Evolutionary conservation across 805 yeast genomes (phyloP).

Genomic region (Starmerella tilneyi): DNA sequence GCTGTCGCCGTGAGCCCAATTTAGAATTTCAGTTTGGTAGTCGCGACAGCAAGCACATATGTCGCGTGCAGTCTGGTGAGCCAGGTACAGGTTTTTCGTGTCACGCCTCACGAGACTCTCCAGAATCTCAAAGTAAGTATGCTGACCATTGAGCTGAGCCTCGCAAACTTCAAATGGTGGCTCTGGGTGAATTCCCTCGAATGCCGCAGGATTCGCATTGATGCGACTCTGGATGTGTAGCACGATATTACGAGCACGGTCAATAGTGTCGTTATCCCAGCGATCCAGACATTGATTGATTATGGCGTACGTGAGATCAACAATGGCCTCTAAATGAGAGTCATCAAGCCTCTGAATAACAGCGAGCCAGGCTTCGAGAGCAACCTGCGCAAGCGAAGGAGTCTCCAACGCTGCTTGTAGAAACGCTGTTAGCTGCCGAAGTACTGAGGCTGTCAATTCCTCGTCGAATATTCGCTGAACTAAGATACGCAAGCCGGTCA

Average conservation of each 20-base stretch:
- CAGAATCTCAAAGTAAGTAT: slow-evolving; percentile 14
- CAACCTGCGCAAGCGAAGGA: slow-evolving; percentile 46
- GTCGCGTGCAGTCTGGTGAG: slow-evolving; percentile 23
- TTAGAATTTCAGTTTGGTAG: slow-evolving; percentile 10
- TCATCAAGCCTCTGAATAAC: slow-evolving; percentile 48
- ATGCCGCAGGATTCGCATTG: neutral
- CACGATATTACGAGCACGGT: slow-evolving; percentile 12
- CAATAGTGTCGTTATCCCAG: slow-evolving; percentile 42
- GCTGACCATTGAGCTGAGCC: neutral
- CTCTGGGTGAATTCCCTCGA: slow-evolving; percentile 13
- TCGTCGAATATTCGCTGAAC: slow-evolving; percentile 29
- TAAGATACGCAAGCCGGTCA: slow-evolving; percentile 63
- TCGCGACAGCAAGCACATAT: slow-evolving; percentile 17
- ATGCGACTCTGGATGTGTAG: neutral
- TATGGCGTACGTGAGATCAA: slow-evolving; percentile 65
- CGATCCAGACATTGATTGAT: slow-evolving; percentile 44
- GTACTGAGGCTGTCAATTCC: slow-evolving; percentile 17
- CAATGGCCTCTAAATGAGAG: slow-evolving; percentile 39
- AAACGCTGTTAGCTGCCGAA: slow-evolving; percentile 64
- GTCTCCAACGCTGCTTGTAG: slow-evolving; percentile 68
- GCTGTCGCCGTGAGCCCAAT: slow-evolving; percentile 13
- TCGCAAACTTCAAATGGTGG: slow-evolving; percentile 3
- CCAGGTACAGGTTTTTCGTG: slow-evolving; percentile 20
- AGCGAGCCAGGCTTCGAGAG: slow-evolving; percentile 58
- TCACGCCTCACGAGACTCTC: slow-evolving; percentile 19